Conservation (phyloP, 352 stramenopile genomes). For the Globisporangium mamillatum region DNA sequence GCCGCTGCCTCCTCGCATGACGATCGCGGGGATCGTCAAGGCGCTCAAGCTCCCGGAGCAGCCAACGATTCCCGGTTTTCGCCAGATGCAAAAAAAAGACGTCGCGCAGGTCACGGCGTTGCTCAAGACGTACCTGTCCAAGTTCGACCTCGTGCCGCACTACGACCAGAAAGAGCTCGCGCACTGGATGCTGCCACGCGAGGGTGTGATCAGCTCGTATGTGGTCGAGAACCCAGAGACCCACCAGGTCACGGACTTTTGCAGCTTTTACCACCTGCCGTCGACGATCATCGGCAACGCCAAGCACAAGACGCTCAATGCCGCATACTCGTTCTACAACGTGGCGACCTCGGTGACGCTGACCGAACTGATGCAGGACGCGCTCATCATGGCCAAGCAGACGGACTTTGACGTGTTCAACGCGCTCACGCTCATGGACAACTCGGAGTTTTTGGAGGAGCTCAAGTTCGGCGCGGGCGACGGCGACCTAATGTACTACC, state of each 20-base stretch:
- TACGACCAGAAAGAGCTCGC: conserved; percentile 65
- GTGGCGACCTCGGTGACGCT: conserved; percentile 65
- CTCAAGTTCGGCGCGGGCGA: conserved; percentile 62
- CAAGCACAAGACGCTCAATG: conserved; percentile 95
- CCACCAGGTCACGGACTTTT: conserved; percentile 92
- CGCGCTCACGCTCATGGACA: conserved; percentile 68
- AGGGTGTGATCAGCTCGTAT: conserved; percentile 95
- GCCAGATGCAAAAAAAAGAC: conserved; percentile 57
- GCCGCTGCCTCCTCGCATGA: conserved; percentile 91
- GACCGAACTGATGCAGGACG: conserved; percentile 64
- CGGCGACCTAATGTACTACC: conserved; percentile 70
- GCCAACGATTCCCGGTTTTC: conserved; percentile 36
- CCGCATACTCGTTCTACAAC: conserved; percentile 99
- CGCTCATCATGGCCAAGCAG: conserved; percentile 63
- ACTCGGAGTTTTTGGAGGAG: conserved; percentile 53
- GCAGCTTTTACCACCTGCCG: conserved; percentile 97
- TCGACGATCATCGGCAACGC: conserved; percentile 94
- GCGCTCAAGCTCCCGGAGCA: conserved; percentile 76
- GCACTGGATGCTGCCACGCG: conserved; percentile 97
- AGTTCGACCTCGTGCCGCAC: conserved; percentile 63
- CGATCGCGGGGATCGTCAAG: no score
- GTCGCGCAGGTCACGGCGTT: conserved; percentile 49
- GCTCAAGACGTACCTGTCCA: conserved; percentile 50
- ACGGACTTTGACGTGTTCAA: conserved; percentile 71
- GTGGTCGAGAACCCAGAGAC: conserved; percentile 75